phyloP scores from a whole-genome alignment of 495 filamentous ascomycete genomes.

The Hypoxylon fragiforme region DNA sequence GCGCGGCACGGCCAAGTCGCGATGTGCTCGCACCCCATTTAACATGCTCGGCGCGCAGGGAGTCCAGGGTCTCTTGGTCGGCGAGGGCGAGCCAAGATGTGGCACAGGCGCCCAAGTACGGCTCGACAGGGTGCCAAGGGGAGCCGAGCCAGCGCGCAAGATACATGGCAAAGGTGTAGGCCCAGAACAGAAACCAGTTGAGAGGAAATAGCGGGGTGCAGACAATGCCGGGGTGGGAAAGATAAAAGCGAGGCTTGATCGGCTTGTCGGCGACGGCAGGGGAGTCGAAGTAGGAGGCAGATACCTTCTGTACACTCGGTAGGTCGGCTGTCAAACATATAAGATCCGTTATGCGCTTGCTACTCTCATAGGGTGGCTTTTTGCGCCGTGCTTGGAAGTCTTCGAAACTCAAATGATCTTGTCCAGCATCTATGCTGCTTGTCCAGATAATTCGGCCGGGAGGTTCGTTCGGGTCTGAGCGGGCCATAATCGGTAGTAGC shows the following conservation, averaged over 20 bases:
- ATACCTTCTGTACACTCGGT: slow-evolving; percentile 62
- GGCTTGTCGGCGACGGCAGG: slow-evolving; percentile 33
- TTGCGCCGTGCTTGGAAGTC: slow-evolving; percentile 78
- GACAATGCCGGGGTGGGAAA: slow-evolving; percentile 87
- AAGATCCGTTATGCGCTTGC: slow-evolving; percentile 84
- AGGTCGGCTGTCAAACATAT: slow-evolving; percentile 74
- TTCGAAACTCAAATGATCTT: slow-evolving; percentile 56
- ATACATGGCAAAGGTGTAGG: slow-evolving; percentile 65
- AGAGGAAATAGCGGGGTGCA: slow-evolving; percentile 78
- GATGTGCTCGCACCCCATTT: slow-evolving; percentile 86
- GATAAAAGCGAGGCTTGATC: slow-evolving; percentile 54
- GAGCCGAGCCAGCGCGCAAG: slow-evolving; percentile 77
- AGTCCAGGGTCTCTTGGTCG: slow-evolving; percentile 66
- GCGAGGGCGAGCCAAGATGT: slow-evolving; percentile 79
- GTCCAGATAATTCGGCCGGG: slow-evolving; percentile 78
- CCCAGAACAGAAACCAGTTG: slow-evolving; percentile 60
- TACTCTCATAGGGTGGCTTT: slow-evolving; percentile 72
- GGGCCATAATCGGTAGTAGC: slow-evolving; percentile 69
- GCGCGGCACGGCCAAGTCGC: slow-evolving; percentile 57
- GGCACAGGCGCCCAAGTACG: slow-evolving; percentile 76
- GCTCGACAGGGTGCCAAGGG: slow-evolving; percentile 77
- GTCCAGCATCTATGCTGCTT: slow-evolving; percentile 71
- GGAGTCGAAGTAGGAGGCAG: slow-evolving; percentile 40
- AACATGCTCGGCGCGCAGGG: slow-evolving; percentile 52
- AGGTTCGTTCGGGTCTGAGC: slow-evolving; percentile 42